phyloP scores from a whole-genome alignment of 768 basidiomycete species.

The Trametes villosa region DNA sequence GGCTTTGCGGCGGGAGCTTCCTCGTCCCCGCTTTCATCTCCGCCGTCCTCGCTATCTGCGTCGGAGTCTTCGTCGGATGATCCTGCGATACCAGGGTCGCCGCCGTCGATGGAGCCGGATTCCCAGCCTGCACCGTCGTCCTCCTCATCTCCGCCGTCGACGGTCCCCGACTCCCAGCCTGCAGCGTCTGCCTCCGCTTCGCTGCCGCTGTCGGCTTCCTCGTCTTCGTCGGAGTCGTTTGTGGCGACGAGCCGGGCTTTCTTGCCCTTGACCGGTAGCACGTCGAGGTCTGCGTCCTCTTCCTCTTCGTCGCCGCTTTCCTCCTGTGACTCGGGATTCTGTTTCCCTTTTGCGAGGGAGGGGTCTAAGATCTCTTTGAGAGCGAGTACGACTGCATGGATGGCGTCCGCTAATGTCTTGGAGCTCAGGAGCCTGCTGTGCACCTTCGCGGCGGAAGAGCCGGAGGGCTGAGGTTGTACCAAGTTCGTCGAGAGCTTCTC shows the following conservation, averaged over 20 bases:
- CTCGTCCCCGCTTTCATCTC: not conserved
- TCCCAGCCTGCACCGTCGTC: not conserved
- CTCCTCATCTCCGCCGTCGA: slow-evolving; percentile 33
- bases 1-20: slow-evolving; percentile 6
- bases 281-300: slow-evolving; percentile 30
- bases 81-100: slow-evolving; percentile 16
- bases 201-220: slow-evolving; percentile 1
- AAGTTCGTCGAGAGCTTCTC: slow-evolving; percentile 47
- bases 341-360: slow-evolving; percentile 11
- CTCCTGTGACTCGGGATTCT: slow-evolving; percentile 4
- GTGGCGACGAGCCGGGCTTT: slow-evolving; percentile 6
- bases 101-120: slow-evolving; percentile 9
- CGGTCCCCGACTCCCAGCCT: slow-evolving; percentile 60
- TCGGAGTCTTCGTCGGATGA: slow-evolving; percentile 27
- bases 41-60: slow-evolving; percentile 27
- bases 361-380: slow-evolving; percentile 50
- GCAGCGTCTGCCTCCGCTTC: slow-evolving; percentile 21
- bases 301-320: slow-evolving; percentile 28
- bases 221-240: slow-evolving; percentile 2
- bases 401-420: slow-evolving; percentile 67
- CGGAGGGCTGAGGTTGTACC: slow-evolving; percentile 40
- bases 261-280: slow-evolving; percentile 16
- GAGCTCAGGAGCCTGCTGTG: slow-evolving; percentile 78
- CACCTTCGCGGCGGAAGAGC: slow-evolving; percentile 58
- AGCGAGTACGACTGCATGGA: slow-evolving; percentile 54